phyloP scores from a whole-genome alignment of 257 asterid species.

The Gentiana straminea region DNA sequence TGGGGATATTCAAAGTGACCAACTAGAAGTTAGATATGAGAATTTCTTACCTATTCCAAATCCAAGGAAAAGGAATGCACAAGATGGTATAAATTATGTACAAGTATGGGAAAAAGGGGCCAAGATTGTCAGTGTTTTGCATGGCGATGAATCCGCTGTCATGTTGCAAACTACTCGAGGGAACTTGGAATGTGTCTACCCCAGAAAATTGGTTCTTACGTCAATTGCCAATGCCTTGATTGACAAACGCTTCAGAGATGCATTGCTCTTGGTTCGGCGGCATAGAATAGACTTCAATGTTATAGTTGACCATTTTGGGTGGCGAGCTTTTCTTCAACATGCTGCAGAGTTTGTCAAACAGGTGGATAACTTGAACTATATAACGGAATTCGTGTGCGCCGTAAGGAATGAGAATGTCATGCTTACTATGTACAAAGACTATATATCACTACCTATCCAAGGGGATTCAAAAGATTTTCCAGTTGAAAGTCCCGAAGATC shows the following conservation, averaged over 20 bases:
- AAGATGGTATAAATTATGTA: conserved; percentile 40
- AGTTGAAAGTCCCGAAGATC: conserved; percentile 26
- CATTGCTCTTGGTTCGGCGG: conserved; percentile 73
- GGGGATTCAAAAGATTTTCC: conserved; percentile 20
- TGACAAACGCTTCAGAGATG: conserved; percentile 69
- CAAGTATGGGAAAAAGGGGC: conserved; percentile 90
- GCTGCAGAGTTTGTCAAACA: conserved; percentile 71
- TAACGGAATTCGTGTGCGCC: conserved; percentile 85
- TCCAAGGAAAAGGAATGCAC: conserved; percentile 41
- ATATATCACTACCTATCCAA: conserved; percentile 24
- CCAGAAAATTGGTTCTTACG: conserved; percentile 78
- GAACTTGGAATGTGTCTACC: conserved; percentile 88
- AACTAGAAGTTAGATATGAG: conserved; percentile 55
- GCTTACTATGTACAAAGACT: conserved; percentile 62
- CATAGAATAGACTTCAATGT: conserved; percentile 94
- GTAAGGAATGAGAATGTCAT: conserved; percentile 63
- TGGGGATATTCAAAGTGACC: conserved; percentile 49
- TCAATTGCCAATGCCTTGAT: conserved; percentile 69
- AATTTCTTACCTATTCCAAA: conserved; percentile 55
- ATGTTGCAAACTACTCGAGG: conserved; percentile 83
- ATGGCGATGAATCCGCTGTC: conserved; percentile 94
- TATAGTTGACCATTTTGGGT: conserved; percentile 78
- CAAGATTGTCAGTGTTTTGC: conserved; percentile 63
- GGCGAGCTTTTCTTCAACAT: conserved; percentile 60
- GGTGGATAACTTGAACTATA: conserved; percentile 64